Evolutionary conservation across 495 filamentous ascomycete species (phyloP).

Genomic region (Tuber umbilicatum): DNA sequence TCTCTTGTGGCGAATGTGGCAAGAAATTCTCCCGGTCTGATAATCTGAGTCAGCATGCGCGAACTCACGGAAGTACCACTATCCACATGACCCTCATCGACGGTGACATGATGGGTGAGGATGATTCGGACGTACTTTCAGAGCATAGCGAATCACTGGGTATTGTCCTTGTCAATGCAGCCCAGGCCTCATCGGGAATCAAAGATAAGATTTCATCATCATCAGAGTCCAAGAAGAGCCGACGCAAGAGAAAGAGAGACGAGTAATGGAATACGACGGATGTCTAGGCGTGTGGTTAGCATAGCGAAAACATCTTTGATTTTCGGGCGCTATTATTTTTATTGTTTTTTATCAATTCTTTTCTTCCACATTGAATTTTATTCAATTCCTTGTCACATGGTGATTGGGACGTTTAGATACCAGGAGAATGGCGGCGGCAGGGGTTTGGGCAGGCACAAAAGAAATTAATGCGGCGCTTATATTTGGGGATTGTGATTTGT

Average conservation of each 20-base stretch:
- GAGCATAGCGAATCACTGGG: constrained; percentile 36
- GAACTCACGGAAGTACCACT: constrained; percentile 84
- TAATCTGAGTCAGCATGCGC: constrained; percentile 91
- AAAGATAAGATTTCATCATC: constrained; percentile 38
- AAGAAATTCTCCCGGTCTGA: constrained; percentile 99
- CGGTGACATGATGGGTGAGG: constrained; percentile 47
- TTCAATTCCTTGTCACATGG: constrained; percentile 17
- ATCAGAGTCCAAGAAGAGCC: constrained; percentile 39
- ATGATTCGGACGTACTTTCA: constrained; percentile 31
- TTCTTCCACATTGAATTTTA: constrained; percentile 8
- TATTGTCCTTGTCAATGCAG: constrained; percentile 38
- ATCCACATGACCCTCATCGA: constrained; percentile 85
- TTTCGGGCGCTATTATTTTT: constrained; percentile 25
- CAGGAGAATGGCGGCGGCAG: constrained; percentile 22
- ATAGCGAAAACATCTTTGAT: constrained; percentile 28
- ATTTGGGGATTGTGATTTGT: constrained; percentile 37
- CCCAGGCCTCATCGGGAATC: constrained; percentile 38
- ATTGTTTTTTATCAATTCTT: constrained; percentile 21
- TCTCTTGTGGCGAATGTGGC: constrained; percentile 92
- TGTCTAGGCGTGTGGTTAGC: constrained; percentile 22
- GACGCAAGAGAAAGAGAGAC: constrained; percentile 40
- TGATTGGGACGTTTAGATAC: constrained; percentile 31
- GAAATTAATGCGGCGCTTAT: constrained; percentile 40
- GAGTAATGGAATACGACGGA: constrained; percentile 33
- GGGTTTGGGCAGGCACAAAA: constrained; percentile 33